A percentile compares a stretch with the other conserved stretches of the same genome.
phyloP scores from a whole-genome alignment of 257 asterid species.

The Capsicum chinense region DNA sequence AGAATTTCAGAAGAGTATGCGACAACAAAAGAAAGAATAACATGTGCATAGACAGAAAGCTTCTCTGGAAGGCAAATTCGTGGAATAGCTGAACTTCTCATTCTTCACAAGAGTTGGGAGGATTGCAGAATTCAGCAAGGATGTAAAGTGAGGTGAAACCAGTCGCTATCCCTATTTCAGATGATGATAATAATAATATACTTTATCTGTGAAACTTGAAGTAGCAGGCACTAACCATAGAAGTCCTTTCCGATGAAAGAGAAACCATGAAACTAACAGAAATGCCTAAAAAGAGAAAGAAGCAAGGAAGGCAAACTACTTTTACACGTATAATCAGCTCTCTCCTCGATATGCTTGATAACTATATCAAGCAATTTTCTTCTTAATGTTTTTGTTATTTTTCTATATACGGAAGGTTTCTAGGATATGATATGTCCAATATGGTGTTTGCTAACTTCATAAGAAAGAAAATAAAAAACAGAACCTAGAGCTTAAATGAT shows the following conservation, averaged over 20 bases:
- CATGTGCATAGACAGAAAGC: background rate
- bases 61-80: background rate
- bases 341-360: background rate
- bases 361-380: background rate
- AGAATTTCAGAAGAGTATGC: conserved; percentile 24
- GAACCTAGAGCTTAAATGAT: conserved; percentile 27
- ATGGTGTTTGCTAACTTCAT: conserved; percentile 8
- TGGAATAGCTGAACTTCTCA: conserved; percentile 45
- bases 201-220: conserved; percentile 12
- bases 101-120: conserved; percentile 48
- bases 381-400: background rate
- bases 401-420: background rate
- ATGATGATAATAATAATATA: background rate
- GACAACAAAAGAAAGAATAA: background rate
- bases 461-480: background rate
- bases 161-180: conserved; percentile 52
- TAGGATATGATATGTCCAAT: background rate
- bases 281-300: conserved; percentile 10
- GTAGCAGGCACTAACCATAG: conserved; percentile 16
- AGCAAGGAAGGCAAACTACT: conserved; percentile 18
- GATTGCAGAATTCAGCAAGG: conserved; percentile 47
- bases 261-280: conserved; percentile 5
- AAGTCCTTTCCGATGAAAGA: background rate
- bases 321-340: background rate
- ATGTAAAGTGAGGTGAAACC: conserved; percentile 47